phyloP scores from a whole-genome alignment of 345 rosid species.

The Bruguiera gymnorhiza region DNA sequence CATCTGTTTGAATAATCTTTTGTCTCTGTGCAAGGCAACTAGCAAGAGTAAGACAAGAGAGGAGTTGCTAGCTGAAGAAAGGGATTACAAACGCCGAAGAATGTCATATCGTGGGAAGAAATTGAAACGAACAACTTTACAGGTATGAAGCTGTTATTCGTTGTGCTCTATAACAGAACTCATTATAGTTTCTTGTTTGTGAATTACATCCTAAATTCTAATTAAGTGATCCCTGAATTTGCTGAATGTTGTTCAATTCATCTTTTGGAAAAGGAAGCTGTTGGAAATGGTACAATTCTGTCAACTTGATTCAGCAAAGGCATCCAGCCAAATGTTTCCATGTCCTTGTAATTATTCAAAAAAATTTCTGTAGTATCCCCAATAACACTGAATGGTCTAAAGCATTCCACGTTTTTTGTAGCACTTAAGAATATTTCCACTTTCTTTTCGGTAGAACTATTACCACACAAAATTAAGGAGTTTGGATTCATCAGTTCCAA shows the following conservation, averaged over 20 bases:
- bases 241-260: background rate
- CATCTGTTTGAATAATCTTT: background rate
- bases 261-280: background rate
- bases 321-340: background rate
- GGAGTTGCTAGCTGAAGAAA: conserved; percentile 92
- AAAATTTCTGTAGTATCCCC: too few species aligned
- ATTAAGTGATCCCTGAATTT: background rate
- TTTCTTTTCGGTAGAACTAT: too few species aligned
- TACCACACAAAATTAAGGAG: background rate
- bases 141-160: conserved; percentile 41
- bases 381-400: too few species aligned
- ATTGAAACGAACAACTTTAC: conserved; percentile 61
- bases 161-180: conserved; percentile 1
- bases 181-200: background rate
- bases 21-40: conserved; percentile 43
- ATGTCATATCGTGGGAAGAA: conserved; percentile 98
- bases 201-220: background rate
- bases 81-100: conserved; percentile 95
- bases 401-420: too few species aligned
- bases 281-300: background rate
- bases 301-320: background rate
- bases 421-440: too few species aligned
- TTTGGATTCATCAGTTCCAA: background rate
- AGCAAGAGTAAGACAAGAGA: conserved; percentile 67
- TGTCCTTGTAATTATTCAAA: background rate